Conservation (phyloP, 2,329 filamentous ascomycete species). For the Capronia americana region DNA sequence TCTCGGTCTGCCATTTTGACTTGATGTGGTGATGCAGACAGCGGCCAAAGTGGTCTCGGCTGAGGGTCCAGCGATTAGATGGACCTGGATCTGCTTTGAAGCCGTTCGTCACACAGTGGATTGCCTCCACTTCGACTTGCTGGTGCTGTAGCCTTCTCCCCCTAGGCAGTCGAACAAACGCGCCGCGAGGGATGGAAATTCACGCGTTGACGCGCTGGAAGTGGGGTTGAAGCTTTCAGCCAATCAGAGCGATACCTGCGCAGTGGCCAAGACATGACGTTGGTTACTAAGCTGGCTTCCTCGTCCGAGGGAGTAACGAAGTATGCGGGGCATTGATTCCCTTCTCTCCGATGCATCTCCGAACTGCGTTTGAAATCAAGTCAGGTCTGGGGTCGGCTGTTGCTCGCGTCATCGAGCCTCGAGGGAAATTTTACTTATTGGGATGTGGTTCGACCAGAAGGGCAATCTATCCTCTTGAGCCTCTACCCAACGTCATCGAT, state of each 20-base stretch:
- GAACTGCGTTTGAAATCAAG: slow-evolving; percentile 22
- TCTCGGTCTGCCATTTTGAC: slow-evolving; percentile 46
- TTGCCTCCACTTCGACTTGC: slow-evolving; percentile 9
- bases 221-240: slow-evolving; percentile 5
- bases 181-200: slow-evolving; percentile 14
- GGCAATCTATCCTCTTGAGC: slow-evolving; percentile 8
- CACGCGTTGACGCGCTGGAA: slow-evolving; percentile 12
- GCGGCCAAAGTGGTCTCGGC: neutral
- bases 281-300: neutral
- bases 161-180: slow-evolving; percentile 1
- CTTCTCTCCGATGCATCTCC: slow-evolving; percentile 11
- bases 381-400: neutral
- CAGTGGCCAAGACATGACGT: slow-evolving; percentile 2
- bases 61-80: neutral
- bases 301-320: neutral
- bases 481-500: slow-evolving; percentile 13
- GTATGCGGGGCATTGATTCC: neutral
- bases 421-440: neutral
- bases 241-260: neutral
- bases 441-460: neutral
- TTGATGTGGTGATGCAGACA: neutral
- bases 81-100: neutral
- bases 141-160: neutral
- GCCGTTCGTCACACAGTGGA: neutral
- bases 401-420: slow-evolving; percentile 15